Base-by-base conservation (phyloP, 1,284 basidiomycete species). In the Athelia sp. region DNA sequence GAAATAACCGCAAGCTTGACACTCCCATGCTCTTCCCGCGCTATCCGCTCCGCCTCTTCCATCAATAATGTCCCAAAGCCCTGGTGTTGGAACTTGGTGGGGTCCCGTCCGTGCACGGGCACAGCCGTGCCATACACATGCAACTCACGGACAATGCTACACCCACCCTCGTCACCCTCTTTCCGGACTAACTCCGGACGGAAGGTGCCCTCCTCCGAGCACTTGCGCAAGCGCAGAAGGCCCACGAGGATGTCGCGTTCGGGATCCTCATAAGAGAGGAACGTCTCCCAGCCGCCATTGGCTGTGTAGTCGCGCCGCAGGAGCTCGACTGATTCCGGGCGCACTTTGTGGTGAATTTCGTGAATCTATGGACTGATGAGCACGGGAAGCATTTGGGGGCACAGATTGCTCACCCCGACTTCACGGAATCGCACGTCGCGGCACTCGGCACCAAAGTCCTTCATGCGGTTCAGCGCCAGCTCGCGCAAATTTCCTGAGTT, bases 51-150 rank as follows among this genome's bases (percentile, higher is more conserved):
- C 1, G 97, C 97, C 72, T 99, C 96, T 67, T 99, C 97, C 97
- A 99, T 99, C 52, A 99, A 72, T 53, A 99, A 66, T 22, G 94
- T 98, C 18, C 97, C 97, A 64, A 99, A 98, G 9, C 97, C 97
- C 79, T 95, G 92, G 69, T 98, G 94, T 65, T 98, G 94, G 75
- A 98, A 98, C 68, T 97, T 97, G 44, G 94, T 98, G 15, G 97
- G 97, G 69, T 99, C 96, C 46, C 97, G 79, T 48, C 91, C 92
- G 67, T 99, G 97, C 22, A 99, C 92, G 2, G 94, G 94, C 24
- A 98, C 94, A 9, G 97, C 96, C 9, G 94, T 98, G 22, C 97
- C 97, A 66, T 99, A 99, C n/a, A 99, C 96, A 74, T 98, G 94
- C 60, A 99, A 72, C 67, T 99, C 96, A 56, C 96, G 76, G 26